These are phyloP conservation scores for Mycothermus thermophilus DNA, from an alignment of 495 filamentous ascomycete genomes.

Conservation along the genomic window DNA sequence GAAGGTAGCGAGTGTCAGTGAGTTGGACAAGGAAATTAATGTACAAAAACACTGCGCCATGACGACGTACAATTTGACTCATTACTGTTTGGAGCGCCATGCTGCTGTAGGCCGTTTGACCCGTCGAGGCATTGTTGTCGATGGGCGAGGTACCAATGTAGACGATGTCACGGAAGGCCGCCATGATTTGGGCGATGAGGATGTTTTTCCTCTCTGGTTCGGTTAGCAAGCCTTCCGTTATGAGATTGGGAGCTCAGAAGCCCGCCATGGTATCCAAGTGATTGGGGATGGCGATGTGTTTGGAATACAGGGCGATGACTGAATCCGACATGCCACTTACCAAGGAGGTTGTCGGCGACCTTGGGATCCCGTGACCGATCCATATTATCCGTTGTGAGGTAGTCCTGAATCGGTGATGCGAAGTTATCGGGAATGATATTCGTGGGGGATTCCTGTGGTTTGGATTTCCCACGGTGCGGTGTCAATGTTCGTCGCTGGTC, in stretches of 20 bases:
- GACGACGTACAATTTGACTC: conserved; percentile 17
- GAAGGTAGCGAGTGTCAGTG: neutral
- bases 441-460: too few relatives aligned
- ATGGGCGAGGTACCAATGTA: conserved; percentile 18
- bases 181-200: conserved; percentile 26
- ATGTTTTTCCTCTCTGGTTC: conserved; percentile 24
- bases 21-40: neutral
- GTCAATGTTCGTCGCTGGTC: too few relatives aligned
- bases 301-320: neutral
- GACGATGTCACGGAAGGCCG: conserved; percentile 23
- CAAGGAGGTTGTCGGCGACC: neutral
- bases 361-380: neutral
- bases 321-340: neutral
- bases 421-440: too few relatives aligned
- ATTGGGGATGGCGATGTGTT: neutral
- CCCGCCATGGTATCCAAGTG: neutral
- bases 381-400: too few relatives aligned
- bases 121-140: conserved; percentile 14
- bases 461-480: too few relatives aligned
- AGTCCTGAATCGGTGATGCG: too few relatives aligned
- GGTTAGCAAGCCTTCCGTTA: neutral
- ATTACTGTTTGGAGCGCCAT: conserved; percentile 25
- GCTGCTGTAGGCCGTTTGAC: conserved; percentile 23
- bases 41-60: too few relatives aligned
- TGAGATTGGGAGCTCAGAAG: neutral